These are phyloP conservation scores for Lichtheimia hyalospora DNA, from an alignment of 371 early-diverging fungal genomes.

Conservation along the genomic window DNA sequence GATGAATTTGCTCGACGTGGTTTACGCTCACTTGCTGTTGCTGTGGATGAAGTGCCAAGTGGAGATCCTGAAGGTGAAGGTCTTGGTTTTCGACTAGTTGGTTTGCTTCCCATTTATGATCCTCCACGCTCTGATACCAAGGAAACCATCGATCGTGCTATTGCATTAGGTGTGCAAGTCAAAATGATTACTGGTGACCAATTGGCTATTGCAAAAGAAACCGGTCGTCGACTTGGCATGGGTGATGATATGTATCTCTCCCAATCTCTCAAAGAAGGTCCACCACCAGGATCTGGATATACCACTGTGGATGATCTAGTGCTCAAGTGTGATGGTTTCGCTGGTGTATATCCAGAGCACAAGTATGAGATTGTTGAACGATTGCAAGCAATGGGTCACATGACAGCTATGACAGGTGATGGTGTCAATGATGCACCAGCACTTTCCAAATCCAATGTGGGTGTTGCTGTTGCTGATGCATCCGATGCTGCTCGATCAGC, in stretches of 20 bases:
- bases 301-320: slow-evolving; percentile 78
- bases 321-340: slow-evolving; percentile 83
- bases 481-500: slow-evolving; percentile 78
- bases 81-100: slow-evolving; percentile 56
- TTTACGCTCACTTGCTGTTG: slow-evolving; percentile 83
- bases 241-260: slow-evolving; percentile 75
- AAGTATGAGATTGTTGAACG: slow-evolving; percentile 93
- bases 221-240: slow-evolving; percentile 77
- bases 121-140: slow-evolving; percentile 85
- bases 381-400: slow-evolving; percentile 78
- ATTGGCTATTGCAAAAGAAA: slow-evolving; percentile 87
- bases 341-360: slow-evolving; percentile 93
- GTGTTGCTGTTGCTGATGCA: slow-evolving; percentile 83
- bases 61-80: slow-evolving; percentile 50
- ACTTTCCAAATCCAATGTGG: slow-evolving; percentile 82
- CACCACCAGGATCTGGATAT: slow-evolving; percentile 71
- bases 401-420: slow-evolving; percentile 94
- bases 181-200: slow-evolving; percentile 98
- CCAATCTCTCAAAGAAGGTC: slow-evolving; percentile 74
- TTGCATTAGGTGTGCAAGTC: slow-evolving; percentile 85
- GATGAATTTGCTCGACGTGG: slow-evolving; percentile 80
- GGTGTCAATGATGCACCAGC: slow-evolving; percentile 98
- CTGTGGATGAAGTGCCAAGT: slow-evolving; percentile 63
- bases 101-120: slow-evolving; percentile 83
- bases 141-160: slow-evolving; percentile 84